Conservation (phyloP, 805 yeast genomes). For the Cyberlindnera mississippiensis region DNA sequence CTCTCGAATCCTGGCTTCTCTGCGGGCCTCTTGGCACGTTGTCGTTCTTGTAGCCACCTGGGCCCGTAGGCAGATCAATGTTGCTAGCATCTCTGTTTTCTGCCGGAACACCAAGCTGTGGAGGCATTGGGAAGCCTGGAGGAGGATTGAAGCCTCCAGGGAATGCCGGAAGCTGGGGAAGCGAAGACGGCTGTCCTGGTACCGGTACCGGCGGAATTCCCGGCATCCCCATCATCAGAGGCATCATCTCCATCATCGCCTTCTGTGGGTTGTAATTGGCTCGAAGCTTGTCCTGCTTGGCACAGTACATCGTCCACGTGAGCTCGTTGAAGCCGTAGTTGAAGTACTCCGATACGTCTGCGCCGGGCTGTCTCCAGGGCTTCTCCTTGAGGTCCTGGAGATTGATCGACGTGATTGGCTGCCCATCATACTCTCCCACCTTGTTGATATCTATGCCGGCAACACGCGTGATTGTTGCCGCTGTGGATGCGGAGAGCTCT, state of each 20-base stretch:
- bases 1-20: conserved; percentile 19
- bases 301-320: conserved; percentile 91
- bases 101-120: neutral
- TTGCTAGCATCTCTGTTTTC: neutral
- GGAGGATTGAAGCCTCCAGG: conserved; percentile 6
- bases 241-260: conserved; percentile 60
- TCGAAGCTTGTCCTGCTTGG: conserved; percentile 78
- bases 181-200: conserved; percentile 26
- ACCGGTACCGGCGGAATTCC: conserved; percentile 29
- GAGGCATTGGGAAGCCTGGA: conserved; percentile 6
- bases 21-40: conserved; percentile 18
- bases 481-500: conserved; percentile 27
- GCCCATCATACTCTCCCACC: conserved; percentile 72
- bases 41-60: conserved; percentile 5
- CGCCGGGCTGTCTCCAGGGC: conserved; percentile 99
- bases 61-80: conserved; percentile 4
- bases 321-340: conserved; percentile 96
- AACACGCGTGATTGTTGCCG: conserved; percentile 32
- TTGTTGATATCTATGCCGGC: conserved; percentile 63
- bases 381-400: conserved; percentile 82
- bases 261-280: conserved; percentile 82
- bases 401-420: conserved; percentile 76
- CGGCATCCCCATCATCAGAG: conserved; percentile 33
- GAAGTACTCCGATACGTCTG: conserved; percentile 90
- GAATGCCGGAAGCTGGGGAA: conserved; percentile 6